phyloP scores from a whole-genome alignment of 768 basidiomycete genomes.

The Russula lepida region DNA sequence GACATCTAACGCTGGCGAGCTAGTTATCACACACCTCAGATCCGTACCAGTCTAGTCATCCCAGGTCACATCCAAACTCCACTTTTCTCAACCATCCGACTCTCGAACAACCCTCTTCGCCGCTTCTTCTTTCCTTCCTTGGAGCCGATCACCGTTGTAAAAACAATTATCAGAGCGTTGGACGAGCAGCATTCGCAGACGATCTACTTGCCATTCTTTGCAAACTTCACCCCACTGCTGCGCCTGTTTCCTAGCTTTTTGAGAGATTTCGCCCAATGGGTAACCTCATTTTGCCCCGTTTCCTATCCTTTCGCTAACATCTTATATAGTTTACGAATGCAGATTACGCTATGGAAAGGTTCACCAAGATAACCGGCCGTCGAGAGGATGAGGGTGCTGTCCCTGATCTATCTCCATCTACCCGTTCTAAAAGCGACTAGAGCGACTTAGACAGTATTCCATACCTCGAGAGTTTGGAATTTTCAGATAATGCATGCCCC shows the following conservation, averaged over 20 bases:
- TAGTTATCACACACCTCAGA: conserved; percentile 58
- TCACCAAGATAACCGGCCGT: conserved; percentile 40
- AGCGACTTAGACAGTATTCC: not conserved
- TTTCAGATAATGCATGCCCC: not conserved
- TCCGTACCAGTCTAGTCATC: conserved; percentile 83
- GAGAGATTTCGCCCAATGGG: conserved; percentile 71
- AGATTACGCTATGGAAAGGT: conserved; percentile 62
- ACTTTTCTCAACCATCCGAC: conserved; percentile 56
- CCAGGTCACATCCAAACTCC: conserved; percentile 74
- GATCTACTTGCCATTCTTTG: conserved; percentile 67
- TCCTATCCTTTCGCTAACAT: not conserved
- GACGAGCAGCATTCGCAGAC: conserved; percentile 71
- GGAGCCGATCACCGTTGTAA: conserved; percentile 66
- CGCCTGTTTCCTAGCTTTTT: conserved; percentile 59
- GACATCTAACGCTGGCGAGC: conserved; percentile 23
- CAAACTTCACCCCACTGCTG: conserved; percentile 49
- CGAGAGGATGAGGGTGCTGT: conserved; percentile 14
- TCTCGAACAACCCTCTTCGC: conserved; percentile 44
- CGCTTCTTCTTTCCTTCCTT: conserved; percentile 74
- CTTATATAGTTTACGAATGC: conserved; percentile 49
- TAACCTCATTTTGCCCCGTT: conserved; percentile 26
- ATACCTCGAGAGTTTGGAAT: not conserved
- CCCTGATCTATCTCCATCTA: not conserved
- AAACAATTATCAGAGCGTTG: conserved; percentile 70
- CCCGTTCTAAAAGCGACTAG: conserved; percentile 14